Evolutionary conservation across 148 eudicot genomes (phyloP).

Genomic region (Diospyros kaki): DNA sequence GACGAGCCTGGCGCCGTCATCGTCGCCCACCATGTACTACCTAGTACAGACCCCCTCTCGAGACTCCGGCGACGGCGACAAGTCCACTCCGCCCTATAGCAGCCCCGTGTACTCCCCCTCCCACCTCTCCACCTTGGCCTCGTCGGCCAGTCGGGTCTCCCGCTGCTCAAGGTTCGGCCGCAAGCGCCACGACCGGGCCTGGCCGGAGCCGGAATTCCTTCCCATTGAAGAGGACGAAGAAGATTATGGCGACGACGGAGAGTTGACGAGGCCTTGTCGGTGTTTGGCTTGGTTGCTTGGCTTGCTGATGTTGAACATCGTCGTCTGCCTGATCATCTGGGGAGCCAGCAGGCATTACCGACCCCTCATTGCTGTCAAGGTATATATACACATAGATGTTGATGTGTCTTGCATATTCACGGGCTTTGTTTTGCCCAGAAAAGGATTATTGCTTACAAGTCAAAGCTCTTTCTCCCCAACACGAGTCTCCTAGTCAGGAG

Average conservation of each 20-base stretch:
- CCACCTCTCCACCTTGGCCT: too few relatives aligned
- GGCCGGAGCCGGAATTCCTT: constrained; percentile 17
- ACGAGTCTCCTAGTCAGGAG: too few relatives aligned
- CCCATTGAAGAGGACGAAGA: constrained; percentile 39
- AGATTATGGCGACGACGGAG: constrained; percentile 16
- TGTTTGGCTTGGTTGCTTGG: constrained; percentile 21
- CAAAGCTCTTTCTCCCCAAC: too few relatives aligned
- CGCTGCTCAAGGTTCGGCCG: not conserved
- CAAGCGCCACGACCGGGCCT: constrained; percentile 21
- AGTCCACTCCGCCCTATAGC: constrained; percentile 62
- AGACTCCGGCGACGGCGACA: constrained; percentile 91
- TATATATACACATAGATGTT: constrained; percentile 1
- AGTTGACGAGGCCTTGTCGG: constrained; percentile 22
- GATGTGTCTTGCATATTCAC: too few relatives aligned
- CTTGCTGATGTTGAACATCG: constrained; percentile 23
- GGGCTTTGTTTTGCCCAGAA: too few relatives aligned
- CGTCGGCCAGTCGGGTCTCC: too few relatives aligned
- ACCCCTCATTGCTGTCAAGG: constrained; percentile 48
- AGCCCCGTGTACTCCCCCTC: not conserved
- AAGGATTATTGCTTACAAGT: too few relatives aligned
- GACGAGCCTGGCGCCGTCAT: constrained; percentile 81
- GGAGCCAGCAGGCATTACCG: constrained; percentile 45
- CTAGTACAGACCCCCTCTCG: constrained; percentile 88
- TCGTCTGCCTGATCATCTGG: constrained; percentile 52
- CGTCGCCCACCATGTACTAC: constrained; percentile 62